Evolutionary conservation across 805 yeast species (phyloP).

Genomic region (Diddensiella caesifluorescens): DNA sequence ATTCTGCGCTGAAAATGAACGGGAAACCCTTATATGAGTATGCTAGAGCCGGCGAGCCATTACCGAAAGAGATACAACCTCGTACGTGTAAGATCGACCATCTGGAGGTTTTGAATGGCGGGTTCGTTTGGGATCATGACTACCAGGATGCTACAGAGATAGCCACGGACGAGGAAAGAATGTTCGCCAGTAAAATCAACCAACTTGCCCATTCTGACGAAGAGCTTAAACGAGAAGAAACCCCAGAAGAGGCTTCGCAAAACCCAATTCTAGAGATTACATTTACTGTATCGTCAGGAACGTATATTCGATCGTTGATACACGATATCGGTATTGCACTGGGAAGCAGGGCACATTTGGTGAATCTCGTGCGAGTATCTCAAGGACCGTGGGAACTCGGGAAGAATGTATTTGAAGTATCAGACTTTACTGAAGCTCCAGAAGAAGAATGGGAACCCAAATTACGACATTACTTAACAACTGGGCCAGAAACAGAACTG

Average conservation of each 20-base stretch:
- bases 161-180: constrained; percentile 33
- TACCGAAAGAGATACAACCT: constrained; percentile 77
- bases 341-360: constrained; percentile 84
- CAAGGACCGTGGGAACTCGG: constrained; percentile 85
- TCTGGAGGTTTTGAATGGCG: constrained; percentile 49
- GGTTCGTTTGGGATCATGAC: constrained; percentile 50
- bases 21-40: constrained; percentile 93
- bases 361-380: constrained; percentile 59
- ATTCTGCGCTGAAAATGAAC: constrained; percentile 87
- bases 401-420: constrained; percentile 57
- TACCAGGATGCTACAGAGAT: constrained; percentile 37
- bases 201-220: constrained; percentile 12
- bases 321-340: constrained; percentile 84
- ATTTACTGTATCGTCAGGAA: constrained; percentile 86
- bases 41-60: constrained; percentile 79
- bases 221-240: constrained; percentile 9
- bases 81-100: constrained; percentile 61
- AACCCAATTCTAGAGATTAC: constrained; percentile 54
- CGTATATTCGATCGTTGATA: constrained; percentile 83
- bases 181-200: constrained; percentile 43
- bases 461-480: constrained; percentile 10
- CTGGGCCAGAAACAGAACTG: constrained; percentile 10
- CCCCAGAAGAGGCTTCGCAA: constrained; percentile 12
- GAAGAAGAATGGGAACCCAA: constrained; percentile 51
- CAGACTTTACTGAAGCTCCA: constrained; percentile 59